Evolutionary conservation across 129 eudicot genomes (phyloP).

Genomic region (Tagetes patula): DNA sequence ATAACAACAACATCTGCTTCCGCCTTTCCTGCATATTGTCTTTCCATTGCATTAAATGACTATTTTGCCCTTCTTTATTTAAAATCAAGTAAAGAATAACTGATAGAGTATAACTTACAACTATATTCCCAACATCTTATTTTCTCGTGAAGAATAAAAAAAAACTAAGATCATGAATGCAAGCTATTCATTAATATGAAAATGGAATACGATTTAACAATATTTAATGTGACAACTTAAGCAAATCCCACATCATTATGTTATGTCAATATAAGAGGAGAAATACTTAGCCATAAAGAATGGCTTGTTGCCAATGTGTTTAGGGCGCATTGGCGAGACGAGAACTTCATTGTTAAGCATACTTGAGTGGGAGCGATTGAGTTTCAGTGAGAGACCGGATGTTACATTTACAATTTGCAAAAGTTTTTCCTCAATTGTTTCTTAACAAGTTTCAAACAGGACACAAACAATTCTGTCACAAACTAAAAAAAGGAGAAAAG

Average conservation of each 20-base stretch:
- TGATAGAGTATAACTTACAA: background rate
- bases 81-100: background rate
- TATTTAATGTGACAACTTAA: no score
- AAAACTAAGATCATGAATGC: background rate
- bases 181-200: background rate
- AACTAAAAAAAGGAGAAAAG: background rate
- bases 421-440: background rate
- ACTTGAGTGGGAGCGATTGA: no score
- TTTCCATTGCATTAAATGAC: slow-evolving; percentile 30
- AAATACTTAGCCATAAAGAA: no score
- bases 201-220: background rate
- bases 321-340: no score
- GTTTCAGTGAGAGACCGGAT: no score
- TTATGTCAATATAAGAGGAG: no score
- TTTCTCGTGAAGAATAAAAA: background rate
- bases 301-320: no score
- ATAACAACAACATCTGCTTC: slow-evolving; percentile 92
- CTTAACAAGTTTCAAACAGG: background rate
- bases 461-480: background rate
- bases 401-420: background rate
- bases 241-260: no score
- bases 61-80: slow-evolving; percentile 3
- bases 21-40: slow-evolving; percentile 70
- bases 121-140: background rate
- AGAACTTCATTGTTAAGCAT: no score